Evolutionary conservation across 2,329 filamentous ascomycete species (phyloP).

Genomic region (Chrysoporthe cubensis): DNA sequence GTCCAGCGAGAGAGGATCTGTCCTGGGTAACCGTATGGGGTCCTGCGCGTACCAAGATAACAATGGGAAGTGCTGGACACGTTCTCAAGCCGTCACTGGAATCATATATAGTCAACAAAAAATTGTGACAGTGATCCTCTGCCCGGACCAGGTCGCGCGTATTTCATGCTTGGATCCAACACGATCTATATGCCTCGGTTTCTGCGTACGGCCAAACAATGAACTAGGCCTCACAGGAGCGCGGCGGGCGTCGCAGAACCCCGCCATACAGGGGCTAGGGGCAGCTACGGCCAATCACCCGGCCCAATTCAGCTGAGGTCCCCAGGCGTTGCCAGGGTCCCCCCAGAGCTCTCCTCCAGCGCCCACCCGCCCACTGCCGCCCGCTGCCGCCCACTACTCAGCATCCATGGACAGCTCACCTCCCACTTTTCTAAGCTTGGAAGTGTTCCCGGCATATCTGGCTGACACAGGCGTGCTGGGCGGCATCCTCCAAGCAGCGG

Average conservation of each 20-base stretch:
- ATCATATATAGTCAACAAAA: not conserved
- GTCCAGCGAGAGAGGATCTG: too few species aligned
- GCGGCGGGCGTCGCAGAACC: constrained; percentile 10
- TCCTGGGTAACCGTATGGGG: not conserved
- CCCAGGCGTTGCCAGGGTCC: constrained; percentile 11
- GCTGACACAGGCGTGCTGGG: not conserved
- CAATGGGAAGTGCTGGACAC: not conserved
- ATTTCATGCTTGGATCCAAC: not conserved
- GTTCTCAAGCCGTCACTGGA: not conserved
- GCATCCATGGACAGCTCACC: constrained; percentile 7
- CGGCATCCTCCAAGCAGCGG: constrained; percentile 21
- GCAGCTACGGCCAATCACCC: constrained; percentile 24
- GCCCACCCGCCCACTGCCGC: not conserved
- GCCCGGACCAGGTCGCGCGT: not conserved
- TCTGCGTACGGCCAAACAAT: not conserved
- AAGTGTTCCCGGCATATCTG: constrained; percentile 22
- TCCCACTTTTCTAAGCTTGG: constrained; percentile 21
- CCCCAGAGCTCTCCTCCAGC: constrained; percentile 14
- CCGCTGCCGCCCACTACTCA: too few species aligned
- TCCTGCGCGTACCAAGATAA: not conserved
- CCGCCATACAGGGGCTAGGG: constrained; percentile 7
- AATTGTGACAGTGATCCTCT: too few species aligned
- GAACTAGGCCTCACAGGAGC: not conserved
- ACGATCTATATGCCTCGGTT: not conserved
- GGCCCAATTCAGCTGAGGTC: constrained; percentile 17